Evolutionary conservation across 108 stramenopile genomes (phyloP), one percentile per base, ranked within the genome.

Genomic region (Asterionellopsis glacialis): DNA sequence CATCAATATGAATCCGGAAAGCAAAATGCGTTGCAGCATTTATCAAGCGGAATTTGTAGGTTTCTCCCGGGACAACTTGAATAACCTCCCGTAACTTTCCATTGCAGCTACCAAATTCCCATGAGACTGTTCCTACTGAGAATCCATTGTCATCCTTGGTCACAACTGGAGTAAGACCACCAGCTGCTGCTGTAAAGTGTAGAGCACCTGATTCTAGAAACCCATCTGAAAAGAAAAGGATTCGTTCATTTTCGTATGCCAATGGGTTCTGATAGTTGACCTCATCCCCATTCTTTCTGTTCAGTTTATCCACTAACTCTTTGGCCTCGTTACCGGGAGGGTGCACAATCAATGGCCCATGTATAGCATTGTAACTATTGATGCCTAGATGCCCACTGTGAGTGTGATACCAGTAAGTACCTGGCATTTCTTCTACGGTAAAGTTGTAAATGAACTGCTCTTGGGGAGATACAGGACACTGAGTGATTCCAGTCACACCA

Each of bases 31-130:
- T 10, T 25, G 61, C 68, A 24, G 61, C 68, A 26, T 69, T 63
- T 1, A 69, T 57, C 0, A 69, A 43, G 0, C 68, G 44, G 15
- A 69, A 63, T 25, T 55, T 64, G 54, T 69, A 69, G 12, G 16
- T 63, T 51, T 62, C 24, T 40, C 54, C 45, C 14, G 53, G 38
- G 7, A 19, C n/a, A 12, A 64, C 62, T 11, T 5, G 16, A 15
- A 69, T 69, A 5, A 64, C 41, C 47, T 63, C 68, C 18, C 67
- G 50, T 27, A 69, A 23, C 51, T 69, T 69, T 24, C 68, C 68
- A 50, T 69, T 69, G 55, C 61, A 69, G 1, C 61, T 69, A 5
- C 68, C 68, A 57, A 56, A 69, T 0, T 63, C 24, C 42, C 44
- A 63, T 13, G 62, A 54, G 12, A 9, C 16, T 1, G 68, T 55